Base-by-base conservation (phyloP, 2,329 filamentous ascomycete genomes). In the Beauveria asiatica region DNA sequence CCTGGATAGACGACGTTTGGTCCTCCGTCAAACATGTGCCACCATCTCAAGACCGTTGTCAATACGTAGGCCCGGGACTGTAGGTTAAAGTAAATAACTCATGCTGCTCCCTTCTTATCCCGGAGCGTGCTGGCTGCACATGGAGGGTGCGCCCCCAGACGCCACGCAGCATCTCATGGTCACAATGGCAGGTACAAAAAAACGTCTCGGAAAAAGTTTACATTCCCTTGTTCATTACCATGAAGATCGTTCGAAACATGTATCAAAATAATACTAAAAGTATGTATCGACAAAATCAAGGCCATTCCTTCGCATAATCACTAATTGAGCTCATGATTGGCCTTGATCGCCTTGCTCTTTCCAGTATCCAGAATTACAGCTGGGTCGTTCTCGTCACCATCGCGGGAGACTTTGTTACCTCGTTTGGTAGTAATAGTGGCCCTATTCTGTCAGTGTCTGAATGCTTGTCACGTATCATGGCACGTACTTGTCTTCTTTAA, bases 351-450 rank as follows among this genome's bases (percentile, higher is more conserved):
- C 63, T 76, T 76, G 1, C 72, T 75, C 62, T 75, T 76, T 3
- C 75, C 74, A 0, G 74, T 70, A 44, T 77, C 75, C 3, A 78
- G 51, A 3, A 78, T 68, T 4, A 78, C 75, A 0, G 76, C 76
- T 2, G 76, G 76, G 10, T 78, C 75, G 9, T 76, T 70, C 0
- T 70, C 60, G 7, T 73, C 64, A 5, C 76, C 76, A 13, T 77
- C 68, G 1, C 76, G 72, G 0, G 71, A 70, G 0, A 77, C 75
- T 44, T 74, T 53, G 44, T 75, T 78, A 0, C 76, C 76, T 8
- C 68, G 67, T 64, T 77, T 78, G 1, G 76, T 78, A 27, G 65
- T 69, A 19, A 78, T 73, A 0, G 68, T 70, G 0, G 74, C 69
- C 41, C 74, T 76, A 41, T 0, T 1, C 5, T 21, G 65, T 58